phyloP scores from a whole-genome alignment of 2,329 filamentous ascomycete species.

The Paracoccidioides lutzii region DNA sequence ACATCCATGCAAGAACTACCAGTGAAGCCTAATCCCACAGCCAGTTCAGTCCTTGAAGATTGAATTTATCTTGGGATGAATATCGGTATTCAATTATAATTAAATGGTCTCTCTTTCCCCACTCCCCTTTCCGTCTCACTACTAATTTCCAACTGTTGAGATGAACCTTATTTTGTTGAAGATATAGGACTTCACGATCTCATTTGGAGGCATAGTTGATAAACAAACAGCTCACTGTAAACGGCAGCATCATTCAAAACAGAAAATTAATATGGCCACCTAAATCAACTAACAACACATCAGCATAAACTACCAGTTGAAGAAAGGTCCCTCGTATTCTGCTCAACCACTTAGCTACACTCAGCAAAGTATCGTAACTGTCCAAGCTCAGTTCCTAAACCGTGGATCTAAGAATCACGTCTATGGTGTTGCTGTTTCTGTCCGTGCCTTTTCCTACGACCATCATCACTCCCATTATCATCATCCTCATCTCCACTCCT shows the following conservation, averaged over 20 bases:
- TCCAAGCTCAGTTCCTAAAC: neutral
- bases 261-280: no score
- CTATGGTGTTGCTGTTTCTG: conserved; percentile 13
- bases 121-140: no score
- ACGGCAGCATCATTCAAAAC: no score
- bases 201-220: no score
- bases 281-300: no score
- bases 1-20: neutral
- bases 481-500: conserved; percentile 14
- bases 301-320: neutral
- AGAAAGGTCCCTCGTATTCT: no score
- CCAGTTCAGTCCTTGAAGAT: neutral
- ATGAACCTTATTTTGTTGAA: neutral
- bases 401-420: conserved; percentile 10
- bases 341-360: no score
- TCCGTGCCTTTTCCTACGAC: conserved; percentile 6
- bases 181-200: no score
- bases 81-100: neutral
- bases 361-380: no score
- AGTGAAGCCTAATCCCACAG: neutral
- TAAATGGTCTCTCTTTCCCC: neutral
- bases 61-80: neutral
- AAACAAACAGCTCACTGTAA: no score
- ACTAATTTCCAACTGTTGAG: neutral
- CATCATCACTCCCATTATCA: conserved; percentile 11